Base-by-base conservation (phyloP, 441 rosid species). In the Croton laevigatus region DNA sequence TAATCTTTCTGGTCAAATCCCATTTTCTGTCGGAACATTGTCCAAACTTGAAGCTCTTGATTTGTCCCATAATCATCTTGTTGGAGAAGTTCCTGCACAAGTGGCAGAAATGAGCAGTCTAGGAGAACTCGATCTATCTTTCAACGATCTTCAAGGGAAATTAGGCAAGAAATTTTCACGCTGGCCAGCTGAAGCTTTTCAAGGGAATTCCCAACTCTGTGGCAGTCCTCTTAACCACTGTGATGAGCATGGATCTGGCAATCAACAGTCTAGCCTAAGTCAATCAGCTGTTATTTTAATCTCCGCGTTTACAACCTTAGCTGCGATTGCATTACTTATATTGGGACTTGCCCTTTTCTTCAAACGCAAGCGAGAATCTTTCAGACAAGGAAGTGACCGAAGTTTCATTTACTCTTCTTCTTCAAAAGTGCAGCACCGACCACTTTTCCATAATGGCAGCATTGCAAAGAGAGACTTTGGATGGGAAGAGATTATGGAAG, bases 401-500 rank as follows among this genome's bases (percentile, higher is more conserved):
- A 88, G 77, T 62, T 71, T 71, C 65, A 75, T 70, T 46, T 83
- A 80, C 84, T 82, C 96, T 38, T 82, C 89, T 38, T 89, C 91
- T 74, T 87, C 88, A 55, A 89, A 86, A 73, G 86, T 86, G 11
- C 83, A 80, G 64, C 78, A 84, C 40, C 83, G 81, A 75, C 84
- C 85, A 16, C 88, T 86, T 61, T 90, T 90, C 81, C 77, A 77
- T 13, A 76, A 79, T 4, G 86, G 90, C 42, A 75, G 90, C 42
- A 75, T 81, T 52, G 80, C 84, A 71, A 88, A 81, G 83, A 84
- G 82, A 61, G 95, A 85, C 65, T 82, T 80, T 70, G 88, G 71
- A 73, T 89, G 92, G 93, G 89, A 88, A 52, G 94, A 88, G 70
- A 81, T 91, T 42, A 85, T 91, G 96, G 81, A 80, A 75, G 94